Evolutionary conservation across 495 filamentous ascomycete genomes (phyloP), one percentile per base, ranked within the genome.

Genomic region (Jackrogersella minutella): DNA sequence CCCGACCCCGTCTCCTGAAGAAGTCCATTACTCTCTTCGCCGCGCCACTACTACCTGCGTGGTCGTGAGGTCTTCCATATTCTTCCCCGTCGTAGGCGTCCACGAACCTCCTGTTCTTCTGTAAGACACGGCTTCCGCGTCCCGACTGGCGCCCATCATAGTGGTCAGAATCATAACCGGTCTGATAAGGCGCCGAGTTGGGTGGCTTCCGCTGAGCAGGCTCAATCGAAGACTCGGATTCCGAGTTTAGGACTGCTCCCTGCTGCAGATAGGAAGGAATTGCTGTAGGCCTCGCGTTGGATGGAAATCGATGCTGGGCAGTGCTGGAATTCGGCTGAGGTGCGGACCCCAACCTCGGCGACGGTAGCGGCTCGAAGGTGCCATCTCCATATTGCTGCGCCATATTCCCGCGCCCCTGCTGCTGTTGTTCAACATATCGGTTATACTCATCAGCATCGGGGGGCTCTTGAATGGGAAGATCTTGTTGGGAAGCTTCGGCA

Each of bases 1-100:
- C 92, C 76, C 87, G 93, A 30, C 92, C 92, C 63, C 93, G 85
- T 73, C 93, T 81, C 70, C 95, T 85, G 81, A 99, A 99, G 77
- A 97, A 95, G 77, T 97, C 95, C 95, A 99, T 99, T 46, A 99
- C 95, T 70, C 91, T 89, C 67, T 91, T 87, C 14, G 93, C 92
- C 13, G 92, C 90, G 31, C 92, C 91, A 57, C 86, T 91, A 71
- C 90, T 95, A 28, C 94, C 95, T 3, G 86, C 88, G 74, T 93
- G 87, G 55, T 85, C 80, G 43, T 76, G 77, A 11, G 88, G 84
- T 6, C 88, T 76, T 34, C 79, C 78, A 57, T 87, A 84, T 49
- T 86, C 82, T 58, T 89, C 87, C 50, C 88, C 86, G 68, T 97
- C 93, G 71, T 93, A 97, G n/a, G 91, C 92, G 66, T 97, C 92